Evolutionary conservation across 2,329 filamentous ascomycete species (phyloP).

Genomic region (Mycosphaerelloides madeirae): DNA sequence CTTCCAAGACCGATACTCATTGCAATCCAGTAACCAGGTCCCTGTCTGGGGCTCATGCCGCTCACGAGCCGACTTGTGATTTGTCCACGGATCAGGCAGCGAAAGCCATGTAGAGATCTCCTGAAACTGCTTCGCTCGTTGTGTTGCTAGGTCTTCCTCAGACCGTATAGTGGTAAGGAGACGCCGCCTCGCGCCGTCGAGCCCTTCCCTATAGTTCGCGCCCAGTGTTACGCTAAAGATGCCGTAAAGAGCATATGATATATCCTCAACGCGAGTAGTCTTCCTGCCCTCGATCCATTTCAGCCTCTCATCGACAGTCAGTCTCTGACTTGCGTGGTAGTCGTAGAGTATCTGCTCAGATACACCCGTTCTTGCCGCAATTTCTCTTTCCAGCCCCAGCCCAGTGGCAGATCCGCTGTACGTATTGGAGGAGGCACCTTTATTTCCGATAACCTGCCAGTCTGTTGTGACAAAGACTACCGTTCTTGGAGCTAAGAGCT

Average conservation of each 20-base stretch:
- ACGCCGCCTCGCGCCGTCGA: slow-evolving; percentile 6
- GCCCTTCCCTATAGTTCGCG: slow-evolving; percentile 15
- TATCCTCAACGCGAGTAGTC: slow-evolving; percentile 13
- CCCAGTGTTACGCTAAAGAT: slow-evolving; percentile 10
- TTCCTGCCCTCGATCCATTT: slow-evolving; percentile 10
- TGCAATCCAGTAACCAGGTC: slow-evolving; percentile 7
- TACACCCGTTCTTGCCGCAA: slow-evolving; percentile 10
- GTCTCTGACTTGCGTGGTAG: slow-evolving; percentile 1
- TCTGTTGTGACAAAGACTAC: slow-evolving; percentile 6
- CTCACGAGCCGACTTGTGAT: slow-evolving; percentile 9
- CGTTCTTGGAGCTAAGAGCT: slow-evolving; percentile 1
- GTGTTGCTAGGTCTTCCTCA: not conserved
- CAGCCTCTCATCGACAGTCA: slow-evolving; percentile 8
- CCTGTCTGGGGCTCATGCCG: slow-evolving; percentile 8
- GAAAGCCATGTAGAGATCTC: slow-evolving; percentile 6
- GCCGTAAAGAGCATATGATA: slow-evolving; percentile 15
- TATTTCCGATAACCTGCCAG: slow-evolving; percentile 14
- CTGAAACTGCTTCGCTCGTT: not conserved
- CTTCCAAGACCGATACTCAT: slow-evolving; percentile 10
- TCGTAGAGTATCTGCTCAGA: slow-evolving; percentile 9
- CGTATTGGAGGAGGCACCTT: not conserved
- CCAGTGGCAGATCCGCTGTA: not conserved
- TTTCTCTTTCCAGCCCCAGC: slow-evolving; percentile 1
- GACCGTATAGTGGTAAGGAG: slow-evolving; percentile 1
- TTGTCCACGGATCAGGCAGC: slow-evolving; percentile 15